Conservation (phyloP, 2,329 filamentous ascomycete genomes). For the Hypoxylon rubiginosum region DNA sequence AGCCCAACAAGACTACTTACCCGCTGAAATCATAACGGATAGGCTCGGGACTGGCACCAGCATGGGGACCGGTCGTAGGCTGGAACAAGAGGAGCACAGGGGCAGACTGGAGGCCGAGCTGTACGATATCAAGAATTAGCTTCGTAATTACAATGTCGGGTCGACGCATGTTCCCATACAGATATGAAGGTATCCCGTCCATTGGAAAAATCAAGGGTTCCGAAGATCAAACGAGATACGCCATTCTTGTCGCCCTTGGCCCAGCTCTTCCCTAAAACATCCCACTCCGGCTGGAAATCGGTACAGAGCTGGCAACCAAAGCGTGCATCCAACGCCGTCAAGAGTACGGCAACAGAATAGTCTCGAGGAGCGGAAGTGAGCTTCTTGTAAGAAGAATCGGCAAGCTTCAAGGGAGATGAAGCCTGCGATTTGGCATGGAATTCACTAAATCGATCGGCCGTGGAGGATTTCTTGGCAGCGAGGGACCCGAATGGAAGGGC, state of each 20-base stretch:
- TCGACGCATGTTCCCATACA: constrained; percentile 63
- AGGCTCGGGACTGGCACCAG: constrained; percentile 76
- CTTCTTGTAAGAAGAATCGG: constrained; percentile 80
- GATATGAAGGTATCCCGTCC: constrained; percentile 89
- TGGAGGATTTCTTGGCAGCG: constrained; percentile 71
- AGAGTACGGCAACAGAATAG: constrained; percentile 83
- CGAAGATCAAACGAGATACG: constrained; percentile 81
- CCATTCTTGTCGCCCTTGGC: constrained; percentile 82
- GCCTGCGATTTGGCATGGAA: constrained; percentile 77
- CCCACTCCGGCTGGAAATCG: constrained; percentile 96
- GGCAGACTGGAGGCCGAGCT: constrained; percentile 95
- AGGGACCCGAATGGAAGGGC: constrained; percentile 71
- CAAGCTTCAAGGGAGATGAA: constrained; percentile 79
- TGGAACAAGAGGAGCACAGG: constrained; percentile 90
- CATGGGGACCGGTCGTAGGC: constrained; percentile 85
- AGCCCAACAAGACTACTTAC: constrained; percentile 62
- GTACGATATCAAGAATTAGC: constrained; percentile 26
- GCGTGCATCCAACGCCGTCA: constrained; percentile 86
- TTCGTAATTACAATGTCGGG: constrained; percentile 22
- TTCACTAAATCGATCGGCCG: constrained; percentile 75
- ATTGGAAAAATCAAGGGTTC: constrained; percentile 87
- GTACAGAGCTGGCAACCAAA: constrained; percentile 89
- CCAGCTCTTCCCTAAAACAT: constrained; percentile 89
- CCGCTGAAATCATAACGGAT: constrained; percentile 89
- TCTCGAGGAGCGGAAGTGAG: constrained; percentile 84